Percentiles rank a stretch among this genome's conserved stretches.
Conservation (phyloP, 2,329 filamentous ascomycete species). For the Phialemoniopsis sp. region DNA sequence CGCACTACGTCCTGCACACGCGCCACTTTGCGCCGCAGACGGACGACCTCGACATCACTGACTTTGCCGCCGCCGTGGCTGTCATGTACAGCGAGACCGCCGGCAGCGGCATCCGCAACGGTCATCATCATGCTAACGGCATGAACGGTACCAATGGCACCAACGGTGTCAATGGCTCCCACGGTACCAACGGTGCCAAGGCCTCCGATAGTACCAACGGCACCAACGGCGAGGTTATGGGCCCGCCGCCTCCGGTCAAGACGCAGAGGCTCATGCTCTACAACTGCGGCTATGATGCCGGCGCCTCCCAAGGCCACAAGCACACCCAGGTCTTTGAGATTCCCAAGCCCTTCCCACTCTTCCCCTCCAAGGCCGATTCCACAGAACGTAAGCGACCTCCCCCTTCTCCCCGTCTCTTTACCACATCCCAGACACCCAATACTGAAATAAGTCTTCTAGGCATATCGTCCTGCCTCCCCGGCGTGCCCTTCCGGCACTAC, state of each 20-base stretch:
- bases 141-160: no score
- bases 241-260: conserved; percentile 2
- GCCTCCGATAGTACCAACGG: no score
- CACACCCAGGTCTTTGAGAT: conserved; percentile 35
- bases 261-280: conserved; percentile 28
- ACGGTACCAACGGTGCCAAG: no score
- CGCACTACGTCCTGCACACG: conserved; percentile 31
- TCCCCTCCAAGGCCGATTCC: conserved; percentile 11
- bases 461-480: conserved; percentile 6
- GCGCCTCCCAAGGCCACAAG: conserved; percentile 37
- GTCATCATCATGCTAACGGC: no score
- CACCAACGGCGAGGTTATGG: no score
- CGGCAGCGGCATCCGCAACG: not conserved
- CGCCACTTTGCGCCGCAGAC: conserved; percentile 28
- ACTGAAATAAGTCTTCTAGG: conserved; percentile 5
- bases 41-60: conserved; percentile 26
- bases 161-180: no score
- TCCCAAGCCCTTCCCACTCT: conserved; percentile 18
- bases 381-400: not conserved
- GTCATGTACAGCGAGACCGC: conserved; percentile 19
- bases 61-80: conserved; percentile 30
- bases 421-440: not conserved
- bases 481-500: conserved; percentile 14
- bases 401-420: not conserved
- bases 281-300: conserved; percentile 38